Evolutionary conservation across 176 grass and related monocot species (phyloP).

Genomic region (Oryza brachyantha): DNA sequence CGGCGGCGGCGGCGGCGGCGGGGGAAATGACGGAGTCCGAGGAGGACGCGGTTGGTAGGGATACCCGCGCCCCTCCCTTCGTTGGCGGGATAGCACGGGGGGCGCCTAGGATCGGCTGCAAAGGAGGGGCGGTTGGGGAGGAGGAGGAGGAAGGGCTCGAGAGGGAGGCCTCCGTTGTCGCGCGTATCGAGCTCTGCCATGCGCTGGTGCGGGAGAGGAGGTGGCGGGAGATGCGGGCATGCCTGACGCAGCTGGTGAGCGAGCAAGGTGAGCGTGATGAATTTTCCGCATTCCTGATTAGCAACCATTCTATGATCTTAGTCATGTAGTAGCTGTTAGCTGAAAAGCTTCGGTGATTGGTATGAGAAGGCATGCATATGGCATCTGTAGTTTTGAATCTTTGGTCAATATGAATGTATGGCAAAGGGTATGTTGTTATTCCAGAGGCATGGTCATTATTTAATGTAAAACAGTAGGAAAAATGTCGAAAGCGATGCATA

Average conservation of each 20-base stretch:
- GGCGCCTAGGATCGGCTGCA: background rate
- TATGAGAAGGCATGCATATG: background rate
- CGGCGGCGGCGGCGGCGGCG: background rate
- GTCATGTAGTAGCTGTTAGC: background rate
- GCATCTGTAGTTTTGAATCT: background rate
- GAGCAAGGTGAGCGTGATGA: conserved; percentile 47
- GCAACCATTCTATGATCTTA: background rate
- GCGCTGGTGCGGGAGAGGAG: conserved; percentile 50
- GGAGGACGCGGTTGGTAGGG: background rate
- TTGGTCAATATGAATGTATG: background rate
- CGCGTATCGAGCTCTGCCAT: conserved; percentile 45
- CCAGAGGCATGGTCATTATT: background rate
- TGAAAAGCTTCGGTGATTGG: background rate
- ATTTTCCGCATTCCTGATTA: background rate
- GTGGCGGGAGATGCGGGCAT: conserved; percentile 52
- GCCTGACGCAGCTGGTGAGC: conserved; percentile 48
- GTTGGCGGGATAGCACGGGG: background rate
- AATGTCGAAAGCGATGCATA: background rate
- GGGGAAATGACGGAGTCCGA: conserved; percentile 27
- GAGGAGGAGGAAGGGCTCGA: background rate
- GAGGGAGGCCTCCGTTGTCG: conserved; percentile 9
- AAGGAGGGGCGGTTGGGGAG: background rate
- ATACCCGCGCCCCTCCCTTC: background rate
- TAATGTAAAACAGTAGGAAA: background rate
- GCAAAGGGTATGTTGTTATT: background rate